Conservation (phyloP, 345 rosid species). For the Limnanthes douglasii region DNA sequence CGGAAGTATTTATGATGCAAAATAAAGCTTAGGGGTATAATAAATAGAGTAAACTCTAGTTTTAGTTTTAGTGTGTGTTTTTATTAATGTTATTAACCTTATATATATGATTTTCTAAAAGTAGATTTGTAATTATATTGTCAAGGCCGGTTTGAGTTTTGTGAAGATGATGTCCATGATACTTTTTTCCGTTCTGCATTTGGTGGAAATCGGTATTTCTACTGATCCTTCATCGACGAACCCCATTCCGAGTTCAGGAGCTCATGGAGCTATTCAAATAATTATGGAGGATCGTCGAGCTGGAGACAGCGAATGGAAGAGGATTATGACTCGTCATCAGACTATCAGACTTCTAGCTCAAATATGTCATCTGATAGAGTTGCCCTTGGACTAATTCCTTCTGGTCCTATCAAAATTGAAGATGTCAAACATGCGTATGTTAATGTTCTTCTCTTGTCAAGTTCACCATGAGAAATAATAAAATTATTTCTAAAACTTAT, state of each 20-base stretch:
- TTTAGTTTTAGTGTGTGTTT: no score
- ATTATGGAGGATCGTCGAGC: conserved; percentile 20
- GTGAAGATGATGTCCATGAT: conserved; percentile 47
- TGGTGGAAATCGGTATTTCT: conserved; percentile 39
- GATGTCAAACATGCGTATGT: conserved; percentile 86
- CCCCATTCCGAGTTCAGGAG: no score
- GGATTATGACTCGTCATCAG: conserved; percentile 38
- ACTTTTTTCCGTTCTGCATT: conserved; percentile 44
- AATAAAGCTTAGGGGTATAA: no score
- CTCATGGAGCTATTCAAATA: conserved; percentile 23
- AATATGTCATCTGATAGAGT: conserved; percentile 44
- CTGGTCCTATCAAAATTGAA: conserved; percentile 62
- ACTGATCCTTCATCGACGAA: no score
- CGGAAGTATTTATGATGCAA: no score
- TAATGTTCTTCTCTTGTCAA: neutral
- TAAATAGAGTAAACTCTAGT: no score
- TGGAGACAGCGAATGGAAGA: conserved; percentile 36
- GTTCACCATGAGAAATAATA: neutral
- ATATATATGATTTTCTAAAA: no score
- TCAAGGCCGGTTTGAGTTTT: conserved; percentile 49
- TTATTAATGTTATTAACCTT: no score
- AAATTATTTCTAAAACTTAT: neutral
- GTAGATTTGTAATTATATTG: conserved; percentile 1
- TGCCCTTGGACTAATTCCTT: conserved; percentile 63
- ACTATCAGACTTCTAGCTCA: conserved; percentile 26